phyloP scores from a whole-genome alignment of 805 yeast genomes.

The Candida multigemmis region DNA sequence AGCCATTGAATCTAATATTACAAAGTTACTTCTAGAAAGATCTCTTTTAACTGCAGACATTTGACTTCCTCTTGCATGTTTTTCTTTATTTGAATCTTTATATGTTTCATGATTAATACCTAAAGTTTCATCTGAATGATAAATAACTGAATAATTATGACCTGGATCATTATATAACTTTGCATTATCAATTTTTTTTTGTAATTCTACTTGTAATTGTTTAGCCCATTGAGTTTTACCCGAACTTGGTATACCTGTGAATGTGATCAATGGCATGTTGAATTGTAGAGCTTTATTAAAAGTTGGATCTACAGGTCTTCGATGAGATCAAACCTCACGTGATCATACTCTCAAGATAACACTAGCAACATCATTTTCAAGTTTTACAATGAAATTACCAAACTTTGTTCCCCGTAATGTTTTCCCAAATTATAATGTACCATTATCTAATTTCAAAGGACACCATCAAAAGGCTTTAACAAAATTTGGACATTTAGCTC shows the following conservation, averaged over 20 bases:
- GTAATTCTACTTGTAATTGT: slow-evolving; percentile 40
- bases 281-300: background rate
- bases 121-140: slow-evolving; percentile 71
- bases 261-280: slow-evolving; percentile 72
- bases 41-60: slow-evolving; percentile 85
- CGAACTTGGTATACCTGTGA: slow-evolving; percentile 79
- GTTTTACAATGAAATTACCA: slow-evolving; percentile 8
- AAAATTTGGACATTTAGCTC: slow-evolving; percentile 56
- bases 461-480: slow-evolving; percentile 79
- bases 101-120: slow-evolving; percentile 67
- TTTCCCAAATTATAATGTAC: slow-evolving; percentile 70
- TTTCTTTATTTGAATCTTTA: slow-evolving; percentile 65
- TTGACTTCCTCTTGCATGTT: slow-evolving; percentile 73
- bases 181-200: slow-evolving; percentile 32
- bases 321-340: background rate
- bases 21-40: slow-evolving; percentile 58
- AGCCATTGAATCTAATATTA: slow-evolving; percentile 75
- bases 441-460: slow-evolving; percentile 77
- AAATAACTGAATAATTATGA: slow-evolving; percentile 47
- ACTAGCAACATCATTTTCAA: background rate
- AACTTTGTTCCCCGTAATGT: slow-evolving; percentile 55
- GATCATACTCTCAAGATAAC: background rate
- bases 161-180: slow-evolving; percentile 36
- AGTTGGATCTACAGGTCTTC: background rate
- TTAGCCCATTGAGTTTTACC: slow-evolving; percentile 78